Evolutionary conservation across 441 rosid genomes (phyloP).

Genomic region (Flueggea neowawraea): DNA sequence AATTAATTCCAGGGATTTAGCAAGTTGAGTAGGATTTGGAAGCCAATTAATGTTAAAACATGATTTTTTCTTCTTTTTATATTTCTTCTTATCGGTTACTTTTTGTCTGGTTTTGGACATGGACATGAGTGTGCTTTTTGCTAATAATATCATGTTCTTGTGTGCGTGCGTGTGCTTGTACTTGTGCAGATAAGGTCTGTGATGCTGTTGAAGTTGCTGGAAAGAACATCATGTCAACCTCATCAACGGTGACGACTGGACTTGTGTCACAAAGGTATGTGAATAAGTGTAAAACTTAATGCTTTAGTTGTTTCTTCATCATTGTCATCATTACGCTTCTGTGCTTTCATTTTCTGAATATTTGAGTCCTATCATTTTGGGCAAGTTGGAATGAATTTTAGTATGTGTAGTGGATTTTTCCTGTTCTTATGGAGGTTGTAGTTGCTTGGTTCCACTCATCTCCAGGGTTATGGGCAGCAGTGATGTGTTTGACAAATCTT

Average conservation of each 20-base stretch:
- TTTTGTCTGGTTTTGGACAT: too few species aligned
- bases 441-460: background rate
- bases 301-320: background rate
- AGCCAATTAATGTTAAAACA: too few species aligned
- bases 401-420: conserved; percentile 3
- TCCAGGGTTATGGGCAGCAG: too few species aligned
- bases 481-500: too few species aligned
- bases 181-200: conserved; percentile 78
- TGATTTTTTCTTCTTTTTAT: too few species aligned
- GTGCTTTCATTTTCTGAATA: background rate
- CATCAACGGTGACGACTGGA: conserved; percentile 76
- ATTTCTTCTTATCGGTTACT: too few species aligned
- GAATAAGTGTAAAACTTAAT: background rate
- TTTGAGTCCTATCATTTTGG: background rate
- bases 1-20: background rate
- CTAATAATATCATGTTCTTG: background rate
- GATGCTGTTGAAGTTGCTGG: conserved; percentile 95
- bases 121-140: too few species aligned
- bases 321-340: background rate
- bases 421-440: background rate
- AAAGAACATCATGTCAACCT: conserved; percentile 80
- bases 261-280: conserved; percentile 70
- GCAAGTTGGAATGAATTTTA: conserved; percentile 9
- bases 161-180: too few species aligned
- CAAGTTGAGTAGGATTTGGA: background rate